Evolutionary conservation across 1,284 basidiomycete species (phyloP), one percentile per base, ranked within the genome.

Genomic region (Ceratobasidium sp.): DNA sequence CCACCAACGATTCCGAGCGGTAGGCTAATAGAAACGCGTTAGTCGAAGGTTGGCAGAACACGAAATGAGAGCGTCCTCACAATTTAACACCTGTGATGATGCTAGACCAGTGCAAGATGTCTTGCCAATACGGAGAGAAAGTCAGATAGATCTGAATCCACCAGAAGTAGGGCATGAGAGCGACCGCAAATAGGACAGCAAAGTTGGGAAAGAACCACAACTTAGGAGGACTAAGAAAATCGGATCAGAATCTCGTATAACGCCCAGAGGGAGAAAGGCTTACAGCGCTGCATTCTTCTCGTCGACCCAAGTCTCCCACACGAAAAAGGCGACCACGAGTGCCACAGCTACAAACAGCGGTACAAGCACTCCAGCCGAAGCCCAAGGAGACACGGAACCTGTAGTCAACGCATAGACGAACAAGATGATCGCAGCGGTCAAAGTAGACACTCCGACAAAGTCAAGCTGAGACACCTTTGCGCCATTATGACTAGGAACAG

Each of bases 321-420:
- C 81, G 78, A 87, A 86, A 81, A 88, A 88, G 2, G 54, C 82
- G 26, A 79, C 71, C 15, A 88, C 76, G 0, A 85, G 82, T 0
- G 83, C 57, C 46, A 88, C 79, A 10, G 87, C 85, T 57, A 88
- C 83, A 69, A 87, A 81, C 20, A 89, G 83, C 4, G 88, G 87
- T 9, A 83, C 85, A 48, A 89, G 81, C 23, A 88, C 86, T 5
- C 67, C 80, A 0, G 85, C 86, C 0, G 85, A 83, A 0, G 79
- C 82, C 88, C 88, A 89, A 15, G 88, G 87, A 6, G 81, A 79
- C 0, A 83, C 82, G 3, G 87, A 86, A 0, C 87, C 88, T 10
- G 87, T 86, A 1, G 88, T 89, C 28, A 89, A 82, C 1, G 86
- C 87, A 78, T 86, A 89, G 57, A 89, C 86, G 82, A 89, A 88